Evolutionary conservation across 305 asterid species (phyloP), one percentile per base, ranked within the genome.

Genomic region (Euphrasia arctica): DNA sequence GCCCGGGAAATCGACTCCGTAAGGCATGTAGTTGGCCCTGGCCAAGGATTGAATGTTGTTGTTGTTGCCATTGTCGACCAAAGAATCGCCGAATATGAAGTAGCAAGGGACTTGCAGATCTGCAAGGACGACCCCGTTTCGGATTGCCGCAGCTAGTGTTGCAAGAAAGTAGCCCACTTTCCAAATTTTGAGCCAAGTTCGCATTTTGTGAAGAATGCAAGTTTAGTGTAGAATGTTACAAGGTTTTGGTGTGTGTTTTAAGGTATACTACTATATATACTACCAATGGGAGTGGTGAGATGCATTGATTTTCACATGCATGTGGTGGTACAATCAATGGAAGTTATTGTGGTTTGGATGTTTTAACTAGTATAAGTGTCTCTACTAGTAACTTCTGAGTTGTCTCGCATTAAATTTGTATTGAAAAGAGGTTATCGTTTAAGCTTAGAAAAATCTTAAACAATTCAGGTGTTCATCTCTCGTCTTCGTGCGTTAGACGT

Each of bases 41-140:
- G 95, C 95, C 31, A 88, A 62, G 0, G 95, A 85, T 3, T 77
- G 72, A 45, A 88, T 83, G 56, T 80, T 75, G 60, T 88, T 88
- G 74, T 88, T 88, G 43, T 88, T 88, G 3, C 95, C 95, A 71
- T 83, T 85, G 61, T 88, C 95, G 56, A 83, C 91, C 48, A 88
- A 68, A 0, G 96, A 88, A 70, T 88, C 96, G 1, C 96, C 96
- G 74, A 88, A 88, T 49, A 88, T 73, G 3, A 88, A 88, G 80
- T 70, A 82, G 72, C 95, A 83, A 0, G 93, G 95, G 31, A 81
- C 91, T 70, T 85, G 93, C 3, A 85, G 87, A 31, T 78, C 58
- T 14, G 82, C 90, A 31, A 27, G 50, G 52, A 41, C 59, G 47
- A 31, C 56, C 27, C 12, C 12, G 28, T 29, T 29, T 54, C 12